A percentile compares a stretch with the other conserved stretches of the same genome.
Conservation (phyloP, 2,329 filamentous ascomycete genomes). For the Diaporthe sp. region DNA sequence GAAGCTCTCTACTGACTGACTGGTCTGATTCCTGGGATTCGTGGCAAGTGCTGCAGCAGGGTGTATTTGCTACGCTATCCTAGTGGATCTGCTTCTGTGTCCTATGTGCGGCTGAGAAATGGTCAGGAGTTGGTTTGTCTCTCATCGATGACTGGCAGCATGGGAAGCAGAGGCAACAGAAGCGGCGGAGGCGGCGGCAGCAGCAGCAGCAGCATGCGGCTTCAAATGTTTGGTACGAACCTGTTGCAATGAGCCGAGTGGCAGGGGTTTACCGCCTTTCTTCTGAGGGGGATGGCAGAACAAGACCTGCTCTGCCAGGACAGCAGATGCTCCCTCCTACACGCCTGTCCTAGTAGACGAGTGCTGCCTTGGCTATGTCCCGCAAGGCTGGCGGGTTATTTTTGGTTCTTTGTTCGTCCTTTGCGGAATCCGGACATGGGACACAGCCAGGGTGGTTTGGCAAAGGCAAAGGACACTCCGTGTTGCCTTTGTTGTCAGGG, state of each 20-base stretch:
- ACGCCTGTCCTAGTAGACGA: constrained; percentile 37
- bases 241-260: constrained; percentile 40
- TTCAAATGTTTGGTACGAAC: constrained; percentile 42
- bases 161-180: constrained; percentile 10
- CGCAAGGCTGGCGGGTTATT: constrained; percentile 40
- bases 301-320: constrained; percentile 36
- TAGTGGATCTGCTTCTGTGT: constrained; percentile 36
- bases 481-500: constrained; percentile 41
- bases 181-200: constrained; percentile 30
- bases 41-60: constrained; percentile 42
- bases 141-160: constrained; percentile 28
- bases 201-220: constrained; percentile 41
- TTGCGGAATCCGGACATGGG: constrained; percentile 39
- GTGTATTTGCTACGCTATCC: constrained; percentile 40
- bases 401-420: constrained; percentile 44
- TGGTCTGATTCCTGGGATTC: constrained; percentile 35
- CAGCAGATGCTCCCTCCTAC: constrained; percentile 38
- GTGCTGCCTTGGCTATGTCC: constrained; percentile 36
- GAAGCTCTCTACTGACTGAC: constrained; percentile 40
- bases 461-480: constrained; percentile 37
- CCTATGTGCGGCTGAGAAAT: constrained; percentile 37
- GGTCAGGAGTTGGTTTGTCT: constrained; percentile 41
- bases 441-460: constrained; percentile 35
- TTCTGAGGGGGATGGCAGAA: constrained; percentile 23
- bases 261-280: constrained; percentile 39